Evolutionary conservation across 257 asterid genomes (phyloP).

Genomic region (Penstemon eatonii): DNA sequence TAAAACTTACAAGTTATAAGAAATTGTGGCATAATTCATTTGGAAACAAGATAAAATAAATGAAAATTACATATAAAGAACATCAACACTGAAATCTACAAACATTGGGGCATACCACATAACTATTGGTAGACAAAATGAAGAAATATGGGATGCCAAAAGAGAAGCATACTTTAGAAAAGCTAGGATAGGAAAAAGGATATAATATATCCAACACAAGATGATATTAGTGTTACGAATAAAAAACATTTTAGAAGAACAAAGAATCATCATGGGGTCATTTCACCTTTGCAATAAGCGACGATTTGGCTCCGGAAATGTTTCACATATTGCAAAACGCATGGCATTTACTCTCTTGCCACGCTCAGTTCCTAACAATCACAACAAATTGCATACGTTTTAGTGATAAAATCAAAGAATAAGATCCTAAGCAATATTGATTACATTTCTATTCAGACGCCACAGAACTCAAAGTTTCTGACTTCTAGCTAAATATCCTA

Average conservation of each 20-base stretch:
- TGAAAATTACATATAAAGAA: background rate
- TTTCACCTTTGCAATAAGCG: constrained; percentile 83
- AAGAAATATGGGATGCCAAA: constrained; percentile 8
- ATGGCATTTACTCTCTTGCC: constrained; percentile 69
- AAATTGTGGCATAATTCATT: background rate
- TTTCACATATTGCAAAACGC: constrained; percentile 95
- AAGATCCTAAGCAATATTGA: constrained; percentile 11
- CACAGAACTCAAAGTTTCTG: background rate
- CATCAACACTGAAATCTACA: background rate
- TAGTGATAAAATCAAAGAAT: constrained; percentile 16
- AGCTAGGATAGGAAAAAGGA: background rate
- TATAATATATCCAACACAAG: constrained; percentile 10
- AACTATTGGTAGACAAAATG: constrained; percentile 3
- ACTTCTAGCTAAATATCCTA: background rate
- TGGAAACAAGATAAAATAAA: background rate
- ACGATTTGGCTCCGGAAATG: constrained; percentile 99
- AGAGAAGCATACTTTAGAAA: constrained; percentile 6
- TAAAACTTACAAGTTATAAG: background rate
- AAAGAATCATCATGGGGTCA: background rate
- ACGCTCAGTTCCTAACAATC: constrained; percentile 79
- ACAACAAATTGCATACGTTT: constrained; percentile 25
- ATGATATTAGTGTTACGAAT: constrained; percentile 18
- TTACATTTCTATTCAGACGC: background rate
- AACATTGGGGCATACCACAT: constrained; percentile 1
- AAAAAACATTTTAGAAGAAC: constrained; percentile 6